A percentile compares a stretch with the other conserved stretches of the same genome.
Conservation (phyloP, 2,329 filamentous ascomycete species). For the Paradendryphiella salina region DNA sequence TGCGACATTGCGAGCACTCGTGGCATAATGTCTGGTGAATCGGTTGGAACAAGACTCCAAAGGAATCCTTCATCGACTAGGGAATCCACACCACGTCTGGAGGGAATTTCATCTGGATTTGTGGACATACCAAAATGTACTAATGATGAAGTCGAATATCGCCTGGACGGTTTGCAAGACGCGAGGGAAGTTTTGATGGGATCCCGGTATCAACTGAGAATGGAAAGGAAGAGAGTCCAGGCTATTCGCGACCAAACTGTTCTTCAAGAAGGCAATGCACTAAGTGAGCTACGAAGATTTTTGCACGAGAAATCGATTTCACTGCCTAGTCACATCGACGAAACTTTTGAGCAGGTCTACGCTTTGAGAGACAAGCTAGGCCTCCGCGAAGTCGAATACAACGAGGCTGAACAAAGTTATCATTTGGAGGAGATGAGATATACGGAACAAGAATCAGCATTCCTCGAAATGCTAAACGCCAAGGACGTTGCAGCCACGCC, state of each 20-base stretch:
- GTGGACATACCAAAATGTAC: too few species aligned
- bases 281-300: slow-evolving; percentile 5
- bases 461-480: background rate
- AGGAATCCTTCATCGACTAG: too few species aligned
- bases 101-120: too few species aligned
- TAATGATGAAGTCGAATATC: too few species aligned
- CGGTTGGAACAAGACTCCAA: too few species aligned
- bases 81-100: too few species aligned
- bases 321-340: background rate
- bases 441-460: background rate
- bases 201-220: slow-evolving; percentile 2
- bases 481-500: too few species aligned
- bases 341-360: slow-evolving; percentile 1
- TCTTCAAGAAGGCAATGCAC: background rate
- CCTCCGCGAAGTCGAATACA: slow-evolving; percentile 7
- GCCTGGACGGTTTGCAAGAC: too few species aligned
- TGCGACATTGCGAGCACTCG: too few species aligned
- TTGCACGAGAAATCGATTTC: background rate
- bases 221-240: background rate
- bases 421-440: background rate
- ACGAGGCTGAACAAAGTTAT: slow-evolving; percentile 8
- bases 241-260: slow-evolving; percentile 4
- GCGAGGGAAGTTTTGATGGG: slow-evolving; percentile 6
- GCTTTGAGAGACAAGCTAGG: slow-evolving; percentile 9
- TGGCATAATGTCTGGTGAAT: too few species aligned